These are phyloP conservation scores for Tetragonia tetragonoides DNA, from an alignment of 148 eudicot species.

Conservation along the genomic window DNA sequence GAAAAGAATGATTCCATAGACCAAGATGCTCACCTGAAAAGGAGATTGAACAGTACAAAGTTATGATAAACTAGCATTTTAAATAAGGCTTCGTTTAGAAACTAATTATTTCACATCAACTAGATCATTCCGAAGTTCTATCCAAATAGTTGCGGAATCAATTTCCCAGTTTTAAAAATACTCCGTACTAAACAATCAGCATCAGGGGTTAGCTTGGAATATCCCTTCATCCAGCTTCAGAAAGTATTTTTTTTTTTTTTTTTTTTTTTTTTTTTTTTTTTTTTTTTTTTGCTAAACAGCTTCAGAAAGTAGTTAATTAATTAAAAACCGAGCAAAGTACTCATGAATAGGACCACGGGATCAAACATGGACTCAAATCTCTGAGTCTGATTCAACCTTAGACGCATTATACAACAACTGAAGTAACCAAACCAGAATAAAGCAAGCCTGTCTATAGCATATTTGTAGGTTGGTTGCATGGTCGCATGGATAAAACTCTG, in stretches of 20 bases:
- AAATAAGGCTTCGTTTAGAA: background rate
- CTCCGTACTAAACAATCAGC: background rate
- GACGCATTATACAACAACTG: no score
- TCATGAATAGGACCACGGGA: background rate
- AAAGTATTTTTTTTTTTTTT: no score
- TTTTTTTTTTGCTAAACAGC: no score
- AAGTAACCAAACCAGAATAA: background rate
- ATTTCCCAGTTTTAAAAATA: background rate
- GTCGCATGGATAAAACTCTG: background rate
- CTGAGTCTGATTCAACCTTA: no score
- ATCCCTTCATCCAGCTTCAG: slow-evolving; percentile 15
- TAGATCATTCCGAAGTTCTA: slow-evolving; percentile 8
- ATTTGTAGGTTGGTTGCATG: background rate
- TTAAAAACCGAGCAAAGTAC: background rate
- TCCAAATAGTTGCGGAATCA: slow-evolving; percentile 2
- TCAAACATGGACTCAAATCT: no score
- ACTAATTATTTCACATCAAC: background rate
- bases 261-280: no score
- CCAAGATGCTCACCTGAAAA: slow-evolving; percentile 36
- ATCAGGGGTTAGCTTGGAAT: slow-evolving; percentile 8
- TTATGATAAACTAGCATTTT: slow-evolving; percentile 13
- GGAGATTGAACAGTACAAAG: slow-evolving; percentile 10
- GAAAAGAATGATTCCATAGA: slow-evolving; percentile 22
- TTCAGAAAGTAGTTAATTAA: slow-evolving; percentile 6
- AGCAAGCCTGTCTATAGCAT: background rate